Conservation (phyloP, 495 filamentous ascomycete species). For the Penicillium manginii region DNA sequence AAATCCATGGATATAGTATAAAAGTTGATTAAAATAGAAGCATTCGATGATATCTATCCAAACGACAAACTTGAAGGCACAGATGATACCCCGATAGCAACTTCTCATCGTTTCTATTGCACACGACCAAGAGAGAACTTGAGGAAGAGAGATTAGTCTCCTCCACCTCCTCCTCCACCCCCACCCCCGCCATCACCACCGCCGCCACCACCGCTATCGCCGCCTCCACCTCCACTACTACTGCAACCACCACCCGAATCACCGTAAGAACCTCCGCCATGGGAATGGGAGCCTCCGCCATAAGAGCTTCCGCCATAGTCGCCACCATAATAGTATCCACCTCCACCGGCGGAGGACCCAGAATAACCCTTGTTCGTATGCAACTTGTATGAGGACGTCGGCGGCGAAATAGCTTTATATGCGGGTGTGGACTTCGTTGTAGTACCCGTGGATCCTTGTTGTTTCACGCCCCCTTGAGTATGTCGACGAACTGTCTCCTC, state of each 20-base stretch:
- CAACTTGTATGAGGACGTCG: background rate
- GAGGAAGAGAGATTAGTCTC: background rate
- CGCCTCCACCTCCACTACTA: background rate
- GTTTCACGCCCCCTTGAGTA: background rate
- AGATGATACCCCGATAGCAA: too few species aligned
- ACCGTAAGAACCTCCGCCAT: background rate
- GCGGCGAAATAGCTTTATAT: background rate
- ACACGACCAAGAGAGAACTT: background rate
- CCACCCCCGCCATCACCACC: background rate
- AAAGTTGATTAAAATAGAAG: too few species aligned
- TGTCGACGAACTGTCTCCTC: background rate
- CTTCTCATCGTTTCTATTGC: background rate
- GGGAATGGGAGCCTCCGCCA: background rate
- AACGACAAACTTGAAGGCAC: too few species aligned
- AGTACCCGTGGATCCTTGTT: background rate
- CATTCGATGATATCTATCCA: too few species aligned
- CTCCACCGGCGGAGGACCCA: background rate
- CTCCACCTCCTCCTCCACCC: background rate
- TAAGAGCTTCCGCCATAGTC: background rate
- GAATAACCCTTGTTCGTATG: background rate
- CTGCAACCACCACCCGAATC: conserved; percentile 1
- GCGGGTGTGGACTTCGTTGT: background rate
- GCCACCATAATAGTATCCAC: background rate
- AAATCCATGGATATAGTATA: too few species aligned
- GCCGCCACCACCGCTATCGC: background rate